These are phyloP conservation scores for Pleodorina starrii DNA, from an alignment of 139 green algal species.

Conservation along the genomic window DNA sequence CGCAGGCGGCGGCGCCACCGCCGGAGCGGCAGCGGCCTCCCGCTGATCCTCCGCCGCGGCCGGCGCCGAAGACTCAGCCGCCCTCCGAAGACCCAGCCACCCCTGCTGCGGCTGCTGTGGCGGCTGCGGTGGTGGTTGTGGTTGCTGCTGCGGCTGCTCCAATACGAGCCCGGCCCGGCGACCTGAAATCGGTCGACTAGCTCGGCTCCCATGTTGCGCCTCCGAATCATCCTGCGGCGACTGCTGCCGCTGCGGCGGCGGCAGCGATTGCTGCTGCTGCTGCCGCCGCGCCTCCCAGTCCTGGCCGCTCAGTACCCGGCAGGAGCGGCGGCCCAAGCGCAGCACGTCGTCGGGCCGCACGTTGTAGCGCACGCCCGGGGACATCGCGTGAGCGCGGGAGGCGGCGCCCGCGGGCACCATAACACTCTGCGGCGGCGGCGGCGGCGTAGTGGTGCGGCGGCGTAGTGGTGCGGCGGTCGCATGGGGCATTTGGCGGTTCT, in stretches of 20 bases:
- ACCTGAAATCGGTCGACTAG: too few relatives aligned
- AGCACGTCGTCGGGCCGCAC: conserved; percentile 32
- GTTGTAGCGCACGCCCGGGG: conserved; percentile 18
- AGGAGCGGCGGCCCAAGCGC: conserved; percentile 32
- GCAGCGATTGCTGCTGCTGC: neutral
- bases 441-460: neutral
- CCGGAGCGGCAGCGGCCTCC: too few relatives aligned
- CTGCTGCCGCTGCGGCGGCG: neutral
- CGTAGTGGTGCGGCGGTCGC: too few relatives aligned
- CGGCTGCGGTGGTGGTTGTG: too few relatives aligned
- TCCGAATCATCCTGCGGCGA: too few relatives aligned
- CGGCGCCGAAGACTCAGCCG: too few relatives aligned
- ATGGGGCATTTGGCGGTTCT: too few relatives aligned
- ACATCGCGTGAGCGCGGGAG: conserved; percentile 1
- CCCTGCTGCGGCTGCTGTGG: neutral
- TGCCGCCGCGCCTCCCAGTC: neutral
- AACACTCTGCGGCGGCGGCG: neutral
- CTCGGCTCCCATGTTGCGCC: too few relatives aligned
- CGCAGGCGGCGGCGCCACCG: neutral
- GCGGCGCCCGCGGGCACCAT: conserved; percentile 2
- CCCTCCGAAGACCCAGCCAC: neutral
- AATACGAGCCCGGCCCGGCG: too few relatives aligned
- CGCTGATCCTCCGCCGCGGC: too few relatives aligned
- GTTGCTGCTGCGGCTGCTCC: too few relatives aligned
- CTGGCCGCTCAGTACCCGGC: conserved; percentile 1